Percentiles rank a stretch among this genome's conserved stretches.
These are phyloP conservation scores for Boletus barrowsii DNA, from an alignment of 768 basidiomycete genomes.

Conservation along the genomic window DNA sequence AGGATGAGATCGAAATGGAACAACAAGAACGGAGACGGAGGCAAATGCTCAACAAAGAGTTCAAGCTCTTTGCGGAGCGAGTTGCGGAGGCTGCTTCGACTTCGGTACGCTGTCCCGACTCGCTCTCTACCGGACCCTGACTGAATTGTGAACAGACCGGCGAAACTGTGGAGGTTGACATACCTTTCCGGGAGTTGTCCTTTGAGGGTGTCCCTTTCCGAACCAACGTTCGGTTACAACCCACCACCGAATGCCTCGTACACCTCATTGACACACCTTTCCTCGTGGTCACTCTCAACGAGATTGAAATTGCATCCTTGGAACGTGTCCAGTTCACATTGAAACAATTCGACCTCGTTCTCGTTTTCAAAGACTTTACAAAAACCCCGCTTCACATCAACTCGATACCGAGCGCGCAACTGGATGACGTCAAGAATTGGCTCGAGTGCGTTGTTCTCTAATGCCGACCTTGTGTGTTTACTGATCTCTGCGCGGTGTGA, in stretches of 20 bases:
- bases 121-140: neutral
- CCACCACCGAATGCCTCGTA: constrained; percentile 95
- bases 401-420: constrained; percentile 83
- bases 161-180: constrained; percentile 87
- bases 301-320: constrained; percentile 95
- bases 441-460: constrained; percentile 67
- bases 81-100: constrained; percentile 78
- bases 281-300: constrained; percentile 89
- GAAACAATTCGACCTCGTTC: constrained; percentile 96
- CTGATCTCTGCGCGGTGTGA: constrained; percentile 2
- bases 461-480: neutral
- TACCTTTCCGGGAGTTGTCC: constrained; percentile 95
- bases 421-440: constrained; percentile 99
- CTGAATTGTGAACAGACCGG: constrained; percentile 49
- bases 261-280: constrained; percentile 95
- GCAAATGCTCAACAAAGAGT: constrained; percentile 88
- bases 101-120: constrained; percentile 52
- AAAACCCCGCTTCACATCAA: constrained; percentile 93
- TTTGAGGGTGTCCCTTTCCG: constrained; percentile 97
- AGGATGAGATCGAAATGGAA: constrained; percentile 98
- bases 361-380: constrained; percentile 96
- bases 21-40: constrained; percentile 93
- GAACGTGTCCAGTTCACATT: constrained; percentile 96
- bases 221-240: constrained; percentile 90
- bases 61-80: constrained; percentile 90